Percentiles rank a stretch among this genome's conserved stretches.
These are phyloP conservation scores for Arthrocladium fulminans DNA, from an alignment of 2,329 filamentous ascomycete genomes.

Conservation along the genomic window DNA sequence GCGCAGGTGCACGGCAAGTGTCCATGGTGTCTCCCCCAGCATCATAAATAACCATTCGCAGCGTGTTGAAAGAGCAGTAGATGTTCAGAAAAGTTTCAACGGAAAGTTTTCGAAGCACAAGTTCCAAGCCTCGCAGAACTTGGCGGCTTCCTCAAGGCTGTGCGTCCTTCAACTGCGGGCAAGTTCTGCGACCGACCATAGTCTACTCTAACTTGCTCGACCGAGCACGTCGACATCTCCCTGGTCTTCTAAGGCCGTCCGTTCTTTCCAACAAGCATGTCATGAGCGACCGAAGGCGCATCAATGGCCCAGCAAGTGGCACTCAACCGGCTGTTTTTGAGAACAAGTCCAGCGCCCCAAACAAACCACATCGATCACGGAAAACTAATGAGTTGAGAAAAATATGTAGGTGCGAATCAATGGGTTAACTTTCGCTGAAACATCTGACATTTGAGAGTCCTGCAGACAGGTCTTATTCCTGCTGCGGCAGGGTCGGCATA, in stretches of 20 bases:
- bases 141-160: background rate
- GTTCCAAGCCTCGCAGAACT: background rate
- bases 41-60: background rate
- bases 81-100: background rate
- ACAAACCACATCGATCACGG: constrained; percentile 49
- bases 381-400: constrained; percentile 66
- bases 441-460: constrained; percentile 45
- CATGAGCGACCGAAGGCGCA: constrained; percentile 78
- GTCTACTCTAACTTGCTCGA: no score
- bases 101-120: background rate
- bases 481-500: constrained; percentile 88
- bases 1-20: background rate
- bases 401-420: constrained; percentile 59
- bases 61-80: background rate
- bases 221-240: background rate
- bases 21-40: background rate
- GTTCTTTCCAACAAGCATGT: constrained; percentile 22
- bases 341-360: constrained; percentile 37
- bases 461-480: constrained; percentile 85
- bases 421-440: constrained; percentile 5
- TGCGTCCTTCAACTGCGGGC: background rate
- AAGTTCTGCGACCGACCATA: background rate
- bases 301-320: constrained; percentile 75
- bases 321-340: constrained; percentile 67
- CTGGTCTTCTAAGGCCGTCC: constrained; percentile 10